Base-by-base conservation (phyloP, 352 stramenopile species). In the Globisporangium heterothallicum region DNA sequence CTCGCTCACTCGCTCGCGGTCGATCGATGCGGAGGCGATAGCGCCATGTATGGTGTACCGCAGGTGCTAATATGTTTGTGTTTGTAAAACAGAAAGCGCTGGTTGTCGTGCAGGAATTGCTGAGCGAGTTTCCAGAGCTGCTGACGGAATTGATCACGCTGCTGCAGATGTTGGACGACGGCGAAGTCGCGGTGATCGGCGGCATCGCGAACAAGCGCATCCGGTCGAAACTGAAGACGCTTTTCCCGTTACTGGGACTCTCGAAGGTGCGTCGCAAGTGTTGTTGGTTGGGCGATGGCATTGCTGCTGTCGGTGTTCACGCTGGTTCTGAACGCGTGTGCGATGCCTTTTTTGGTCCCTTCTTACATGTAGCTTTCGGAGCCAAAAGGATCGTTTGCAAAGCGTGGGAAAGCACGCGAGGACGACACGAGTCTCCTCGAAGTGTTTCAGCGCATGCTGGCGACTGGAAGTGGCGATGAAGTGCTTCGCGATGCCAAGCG, bases 171-270 rank as follows among this genome's bases (percentile, higher is more conserved):
- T 43, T 94, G 46, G 75, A 92, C 47, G 65, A 84, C 29, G 81
- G 84, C 16, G 64, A 91, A 55, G 70, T 83, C 21, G 84, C 76
- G 18, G 68, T 92, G 26, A 85, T 92, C 64, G 71, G 72, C 4
- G 84, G 78, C 32, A 84, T 94, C 21, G 69, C 86, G 53, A 92
- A 94, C 64, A 61, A 54, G 40, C 68, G 66, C 53, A 85, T 94
- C 36, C 77, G 72, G 21, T 61, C 58, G 8, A 74, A 86, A 53
- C 69, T 94, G 0, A 74, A 78, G 38, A 52, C 63, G 48, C 66
- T 94, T 1, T 92, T 92, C 42, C 81, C 81, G 25, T 56, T 94
- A 13, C 58, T 94, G 3, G 81, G 81, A 3, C 64, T 89, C 8
- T 49, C 67, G 4, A 85, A 89, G 64, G 78, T 87, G 35, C 13